Conservation (phyloP, 768 basidiomycete genomes). For the Russula sp. region DNA sequence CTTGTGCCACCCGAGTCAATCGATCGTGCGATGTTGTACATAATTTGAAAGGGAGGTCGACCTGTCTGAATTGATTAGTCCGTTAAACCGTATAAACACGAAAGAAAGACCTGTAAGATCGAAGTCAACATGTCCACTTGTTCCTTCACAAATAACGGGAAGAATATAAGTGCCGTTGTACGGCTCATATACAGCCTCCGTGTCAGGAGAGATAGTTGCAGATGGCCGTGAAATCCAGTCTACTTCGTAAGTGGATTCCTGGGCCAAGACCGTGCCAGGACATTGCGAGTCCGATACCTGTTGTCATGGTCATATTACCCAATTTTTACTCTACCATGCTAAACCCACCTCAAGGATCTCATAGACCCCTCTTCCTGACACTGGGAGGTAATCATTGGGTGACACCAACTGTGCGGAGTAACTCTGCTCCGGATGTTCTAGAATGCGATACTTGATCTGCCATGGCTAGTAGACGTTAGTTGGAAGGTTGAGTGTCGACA, state of each 20-base stretch:
- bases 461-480: conserved; percentile 59
- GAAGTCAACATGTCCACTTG: conserved; percentile 76
- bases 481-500: background rate
- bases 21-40: conserved; percentile 77
- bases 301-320: background rate
- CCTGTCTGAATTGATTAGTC: conserved; percentile 39
- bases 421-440: conserved; percentile 38
- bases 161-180: conserved; percentile 73
- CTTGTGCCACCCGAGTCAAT: conserved; percentile 61
- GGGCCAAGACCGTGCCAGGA: conserved; percentile 58
- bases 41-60: conserved; percentile 88
- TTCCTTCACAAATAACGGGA: conserved; percentile 76
- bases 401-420: conserved; percentile 42
- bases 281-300: conserved; percentile 84
- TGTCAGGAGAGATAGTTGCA: conserved; percentile 58
- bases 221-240: conserved; percentile 77
- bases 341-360: conserved; percentile 53
- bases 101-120: conserved; percentile 55
- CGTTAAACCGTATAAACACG: background rate
- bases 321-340: background rate
- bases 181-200: conserved; percentile 48
- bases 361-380: conserved; percentile 72
- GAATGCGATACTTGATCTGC: conserved; percentile 67
- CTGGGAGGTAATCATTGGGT: conserved; percentile 66
- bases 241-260: conserved; percentile 61